Percentiles rank a stretch among this genome's conserved stretches.
phyloP scores from a whole-genome alignment of 495 filamentous ascomycete genomes.

The Niebla homalea region DNA sequence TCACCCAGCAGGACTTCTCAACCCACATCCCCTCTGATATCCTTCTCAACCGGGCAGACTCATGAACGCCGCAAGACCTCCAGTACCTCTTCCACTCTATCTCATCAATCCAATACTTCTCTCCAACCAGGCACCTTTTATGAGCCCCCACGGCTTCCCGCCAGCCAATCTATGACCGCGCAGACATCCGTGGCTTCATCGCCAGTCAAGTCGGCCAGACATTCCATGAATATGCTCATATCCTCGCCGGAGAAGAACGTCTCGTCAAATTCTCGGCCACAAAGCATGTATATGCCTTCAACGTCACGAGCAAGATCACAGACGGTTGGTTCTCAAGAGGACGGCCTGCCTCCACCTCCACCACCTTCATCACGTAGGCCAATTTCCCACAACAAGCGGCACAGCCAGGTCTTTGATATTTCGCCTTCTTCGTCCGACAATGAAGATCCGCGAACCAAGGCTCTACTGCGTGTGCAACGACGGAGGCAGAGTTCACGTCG shows the following conservation, averaged over 20 bases:
- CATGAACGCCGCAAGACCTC: conserved; percentile 67
- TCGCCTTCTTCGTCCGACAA: conserved; percentile 97
- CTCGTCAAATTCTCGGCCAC: conserved; percentile 25
- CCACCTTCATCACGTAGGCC: conserved; percentile 35
- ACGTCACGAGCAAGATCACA: conserved; percentile 66
- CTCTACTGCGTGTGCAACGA: conserved; percentile 82
- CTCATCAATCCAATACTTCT: conserved; percentile 59
- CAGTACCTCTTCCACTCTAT: conserved; percentile 71
- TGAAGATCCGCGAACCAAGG: conserved; percentile 81
- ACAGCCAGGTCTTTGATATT: conserved; percentile 89
- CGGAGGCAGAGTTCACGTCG: conserved; percentile 83
- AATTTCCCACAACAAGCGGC: conserved; percentile 59
- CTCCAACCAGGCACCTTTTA: conserved; percentile 64
- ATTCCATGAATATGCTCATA: conserved; percentile 28
- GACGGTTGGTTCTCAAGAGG: conserved; percentile 89
- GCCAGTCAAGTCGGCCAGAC: conserved; percentile 60
- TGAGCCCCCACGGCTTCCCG: conserved; percentile 50
- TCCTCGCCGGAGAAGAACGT: conserved; percentile 39
- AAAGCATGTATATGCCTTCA: conserved; percentile 26
- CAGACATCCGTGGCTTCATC: conserved; percentile 56
- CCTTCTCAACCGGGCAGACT: conserved; percentile 73
- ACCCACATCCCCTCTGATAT: conserved; percentile 88
- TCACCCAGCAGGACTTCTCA: conserved; percentile 82
- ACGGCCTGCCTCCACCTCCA: conserved; percentile 48
- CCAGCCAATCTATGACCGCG: conserved; percentile 44